A percentile compares a stretch with the other conserved stretches of the same genome.
Conservation (phyloP, 768 basidiomycete genomes). For the Fomitopsis serialis region DNA sequence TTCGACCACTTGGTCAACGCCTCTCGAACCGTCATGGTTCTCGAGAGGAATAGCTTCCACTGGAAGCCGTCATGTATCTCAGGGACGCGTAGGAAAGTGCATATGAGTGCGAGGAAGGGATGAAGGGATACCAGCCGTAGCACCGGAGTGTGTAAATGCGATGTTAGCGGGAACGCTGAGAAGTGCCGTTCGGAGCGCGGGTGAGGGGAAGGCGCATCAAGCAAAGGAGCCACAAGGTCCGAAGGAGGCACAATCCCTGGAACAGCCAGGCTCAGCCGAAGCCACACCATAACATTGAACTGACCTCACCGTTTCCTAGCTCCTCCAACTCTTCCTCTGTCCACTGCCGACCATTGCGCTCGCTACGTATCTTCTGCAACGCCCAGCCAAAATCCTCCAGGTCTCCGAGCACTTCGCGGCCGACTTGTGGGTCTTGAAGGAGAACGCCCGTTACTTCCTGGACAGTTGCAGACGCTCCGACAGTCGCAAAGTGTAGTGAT, state of each 20-base stretch:
- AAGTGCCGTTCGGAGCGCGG: slow-evolving; percentile 45
- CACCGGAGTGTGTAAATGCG: slow-evolving; percentile 58
- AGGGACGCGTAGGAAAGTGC: slow-evolving; percentile 64
- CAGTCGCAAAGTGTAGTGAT: slow-evolving; percentile 56
- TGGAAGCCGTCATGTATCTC: slow-evolving; percentile 71
- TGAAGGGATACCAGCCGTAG: slow-evolving; percentile 72
- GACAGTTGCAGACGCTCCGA: slow-evolving; percentile 46
- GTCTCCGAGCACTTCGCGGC: slow-evolving; percentile 49
- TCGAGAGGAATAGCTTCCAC: slow-evolving; percentile 63
- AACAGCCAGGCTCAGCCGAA: slow-evolving; percentile 2
- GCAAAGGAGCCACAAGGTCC: slow-evolving; percentile 45
- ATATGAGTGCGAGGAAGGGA: slow-evolving; percentile 44
- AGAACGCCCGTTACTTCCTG: slow-evolving; percentile 57
- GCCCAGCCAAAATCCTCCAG: slow-evolving; percentile 61
- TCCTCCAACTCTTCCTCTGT: slow-evolving; percentile 63
- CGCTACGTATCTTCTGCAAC: slow-evolving; percentile 56
- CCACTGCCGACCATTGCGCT: slow-evolving; percentile 59
- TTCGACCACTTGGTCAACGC: slow-evolving; percentile 46
- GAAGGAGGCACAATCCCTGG: slow-evolving; percentile 46
- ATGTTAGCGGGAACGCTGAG: slow-evolving; percentile 64
- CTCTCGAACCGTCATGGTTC: slow-evolving; percentile 48
- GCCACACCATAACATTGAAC: not conserved
- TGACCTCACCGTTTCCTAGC: slow-evolving; percentile 54
- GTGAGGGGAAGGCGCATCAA: slow-evolving; percentile 35
- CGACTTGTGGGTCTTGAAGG: slow-evolving; percentile 41